These are phyloP conservation scores for Penicillium crustosum DNA, from an alignment of 2,329 filamentous ascomycete species.

Conservation along the genomic window DNA sequence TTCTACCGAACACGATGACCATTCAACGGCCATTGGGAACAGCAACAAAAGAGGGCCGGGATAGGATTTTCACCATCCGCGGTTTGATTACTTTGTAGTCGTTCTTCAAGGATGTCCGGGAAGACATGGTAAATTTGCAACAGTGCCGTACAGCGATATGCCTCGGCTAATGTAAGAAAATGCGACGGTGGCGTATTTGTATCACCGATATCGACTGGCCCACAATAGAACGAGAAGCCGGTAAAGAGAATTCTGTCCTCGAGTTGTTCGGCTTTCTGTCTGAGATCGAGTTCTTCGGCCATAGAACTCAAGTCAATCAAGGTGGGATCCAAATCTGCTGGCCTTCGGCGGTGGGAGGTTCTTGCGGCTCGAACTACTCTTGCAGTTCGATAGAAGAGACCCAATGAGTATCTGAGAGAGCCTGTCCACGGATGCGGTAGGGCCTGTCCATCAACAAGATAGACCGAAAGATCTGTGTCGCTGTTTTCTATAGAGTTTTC, in stretches of 20 bases:
- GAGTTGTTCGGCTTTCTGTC: constrained; percentile 19
- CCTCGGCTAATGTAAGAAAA: constrained; percentile 25
- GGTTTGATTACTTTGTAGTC: constrained; percentile 12
- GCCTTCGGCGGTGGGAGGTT: constrained; percentile 15
- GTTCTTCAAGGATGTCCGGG: constrained; percentile 21
- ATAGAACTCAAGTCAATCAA: constrained; percentile 21
- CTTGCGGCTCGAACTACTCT: constrained; percentile 19
- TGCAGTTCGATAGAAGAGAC: constrained; percentile 21
- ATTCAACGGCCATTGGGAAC: constrained; percentile 7
- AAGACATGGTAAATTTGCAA: constrained; percentile 28
- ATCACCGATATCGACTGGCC: constrained; percentile 25
- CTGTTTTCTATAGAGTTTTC: constrained; percentile 16
- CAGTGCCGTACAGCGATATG: constrained; percentile 23
- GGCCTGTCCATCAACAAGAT: constrained; percentile 23
- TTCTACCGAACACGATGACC: constrained; percentile 12
- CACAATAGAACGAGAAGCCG: constrained; percentile 23
- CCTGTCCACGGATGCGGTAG: constrained; percentile 26
- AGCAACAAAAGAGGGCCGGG: constrained; percentile 21
- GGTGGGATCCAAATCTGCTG: constrained; percentile 11
- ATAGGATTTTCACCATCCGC: constrained; percentile 5
- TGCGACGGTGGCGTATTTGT: constrained; percentile 25
- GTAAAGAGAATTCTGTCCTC: constrained; percentile 24
- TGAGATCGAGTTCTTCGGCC: constrained; percentile 21
- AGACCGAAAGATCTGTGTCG: constrained; percentile 19
- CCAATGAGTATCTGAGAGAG: constrained; percentile 20